Evolutionary conservation across 2,329 filamentous ascomycete genomes (phyloP).

Genomic region (Arthrobotrys conoides): DNA sequence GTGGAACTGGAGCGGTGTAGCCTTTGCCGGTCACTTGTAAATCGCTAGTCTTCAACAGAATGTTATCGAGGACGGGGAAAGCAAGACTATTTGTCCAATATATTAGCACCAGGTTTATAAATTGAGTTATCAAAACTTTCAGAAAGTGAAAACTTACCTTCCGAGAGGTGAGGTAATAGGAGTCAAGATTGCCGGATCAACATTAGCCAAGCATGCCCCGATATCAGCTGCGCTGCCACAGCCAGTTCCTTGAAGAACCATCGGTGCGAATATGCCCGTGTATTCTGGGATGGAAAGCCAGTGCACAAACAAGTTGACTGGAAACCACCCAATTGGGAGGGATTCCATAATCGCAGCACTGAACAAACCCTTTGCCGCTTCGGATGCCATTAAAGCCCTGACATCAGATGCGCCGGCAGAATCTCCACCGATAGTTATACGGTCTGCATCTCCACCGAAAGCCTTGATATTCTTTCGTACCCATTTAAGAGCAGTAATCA

Average conservation of each 20-base stretch:
- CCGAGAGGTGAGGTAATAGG: conserved; percentile 18
- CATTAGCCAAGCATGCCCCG: conserved; percentile 21
- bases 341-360: conserved; percentile 36
- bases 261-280: conserved; percentile 23
- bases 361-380: conserved; percentile 22
- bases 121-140: not conserved
- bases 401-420: conserved; percentile 62
- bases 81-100: conserved; percentile 4
- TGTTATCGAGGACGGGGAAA: conserved; percentile 64
- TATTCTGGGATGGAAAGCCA: conserved; percentile 37
- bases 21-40: conserved; percentile 64
- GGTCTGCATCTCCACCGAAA: conserved; percentile 62
- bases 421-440: conserved; percentile 63
- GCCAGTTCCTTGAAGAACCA: conserved; percentile 36
- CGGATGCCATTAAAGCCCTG: conserved; percentile 38
- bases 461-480: conserved; percentile 61
- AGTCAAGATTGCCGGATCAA: conserved; percentile 31
- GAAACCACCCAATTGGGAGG: conserved; percentile 33
- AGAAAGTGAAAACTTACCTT: conserved; percentile 5
- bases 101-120: not conserved
- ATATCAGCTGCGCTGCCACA: conserved; percentile 19
- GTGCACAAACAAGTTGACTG: conserved; percentile 24
- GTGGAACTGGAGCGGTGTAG: conserved; percentile 64
- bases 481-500: conserved; percentile 71
- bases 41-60: conserved; percentile 63